Evolutionary conservation across 306 rosid species (phyloP), one percentile per base, ranked within the genome.

Genomic region (Pachyrhizus erosus): DNA sequence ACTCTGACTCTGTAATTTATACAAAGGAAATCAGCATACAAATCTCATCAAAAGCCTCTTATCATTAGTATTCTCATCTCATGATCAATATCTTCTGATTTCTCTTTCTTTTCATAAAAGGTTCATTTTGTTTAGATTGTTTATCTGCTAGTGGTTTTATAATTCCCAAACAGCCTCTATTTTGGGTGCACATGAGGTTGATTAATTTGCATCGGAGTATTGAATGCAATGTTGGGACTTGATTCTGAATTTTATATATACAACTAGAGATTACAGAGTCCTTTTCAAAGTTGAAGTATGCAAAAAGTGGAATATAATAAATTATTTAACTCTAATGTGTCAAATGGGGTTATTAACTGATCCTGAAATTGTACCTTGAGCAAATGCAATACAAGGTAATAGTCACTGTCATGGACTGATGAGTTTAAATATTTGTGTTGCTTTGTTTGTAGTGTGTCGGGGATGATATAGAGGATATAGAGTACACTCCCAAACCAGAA

Each of bases 401-500:
- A 49, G 42, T 42, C 67, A 46, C 34, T 64, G 43, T 67, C 83
- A 39, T 82, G 21, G 78, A 66, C 6, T 75, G 78, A 65, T 66
- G 64, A 49, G 26, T 18, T 46, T 58, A 12, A 83, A 70, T 73
- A n/a, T 54, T 67, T 68, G 17, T 72, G 73, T 79, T 86, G 76
- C 82, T 76, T 74, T 81, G 61, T 84, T 79, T 89, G 33, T 90
- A 96, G 99, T 93, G 98, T 87, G 99, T 96, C 80, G 97, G 99
- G 65, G 96, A 90, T 54, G 92, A 96, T 49, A 93, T 96, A 82
- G 97, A 96, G 80, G 92, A 93, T 82, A 60, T 96, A 82, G 99
- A 96, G 86, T 96, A 91, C 86, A 93, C 97, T 82, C 99, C 99
- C 51, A 96, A 96, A 86, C 96, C 97, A 60, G 99, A 96, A 85